These are phyloP conservation scores for Dendrobium chrysotoxum DNA, from an alignment of 106 monocot genomes.

Conservation along the genomic window DNA sequence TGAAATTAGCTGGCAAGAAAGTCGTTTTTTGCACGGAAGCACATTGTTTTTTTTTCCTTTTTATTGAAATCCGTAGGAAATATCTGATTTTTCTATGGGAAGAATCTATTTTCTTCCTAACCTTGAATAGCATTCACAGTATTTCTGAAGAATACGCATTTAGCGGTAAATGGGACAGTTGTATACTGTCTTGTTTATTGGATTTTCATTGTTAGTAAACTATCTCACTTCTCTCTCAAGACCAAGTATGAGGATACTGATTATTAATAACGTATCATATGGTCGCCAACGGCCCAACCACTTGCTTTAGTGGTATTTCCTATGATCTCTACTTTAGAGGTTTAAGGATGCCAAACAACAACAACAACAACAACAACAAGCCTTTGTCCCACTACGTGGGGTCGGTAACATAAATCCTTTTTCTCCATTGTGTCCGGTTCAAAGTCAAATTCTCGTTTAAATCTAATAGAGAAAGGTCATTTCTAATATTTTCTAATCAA, in stretches of 20 bases:
- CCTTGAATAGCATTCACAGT: background rate
- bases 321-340: no score
- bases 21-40: no score
- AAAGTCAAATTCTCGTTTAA: no score
- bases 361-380: no score
- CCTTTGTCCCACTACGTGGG: no score
- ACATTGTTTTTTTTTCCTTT: background rate
- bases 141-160: background rate
- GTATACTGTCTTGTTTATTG: background rate
- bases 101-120: background rate
- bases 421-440: no score
- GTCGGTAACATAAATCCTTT: no score
- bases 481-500: no score
- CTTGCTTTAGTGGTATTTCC: no score
- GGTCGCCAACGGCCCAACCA: background rate
- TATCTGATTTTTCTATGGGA: background rate
- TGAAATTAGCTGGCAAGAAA: background rate
- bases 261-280: background rate
- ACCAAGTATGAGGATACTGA: background rate
- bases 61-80: background rate
- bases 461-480: no score
- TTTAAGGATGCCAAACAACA: no score
- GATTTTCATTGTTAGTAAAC: background rate
- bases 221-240: background rate
- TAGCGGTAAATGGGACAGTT: background rate